Evolutionary conservation across 352 stramenopile genomes (phyloP), one percentile per base, ranked within the genome.

Genomic region (Thraustotheca clavata): DNA sequence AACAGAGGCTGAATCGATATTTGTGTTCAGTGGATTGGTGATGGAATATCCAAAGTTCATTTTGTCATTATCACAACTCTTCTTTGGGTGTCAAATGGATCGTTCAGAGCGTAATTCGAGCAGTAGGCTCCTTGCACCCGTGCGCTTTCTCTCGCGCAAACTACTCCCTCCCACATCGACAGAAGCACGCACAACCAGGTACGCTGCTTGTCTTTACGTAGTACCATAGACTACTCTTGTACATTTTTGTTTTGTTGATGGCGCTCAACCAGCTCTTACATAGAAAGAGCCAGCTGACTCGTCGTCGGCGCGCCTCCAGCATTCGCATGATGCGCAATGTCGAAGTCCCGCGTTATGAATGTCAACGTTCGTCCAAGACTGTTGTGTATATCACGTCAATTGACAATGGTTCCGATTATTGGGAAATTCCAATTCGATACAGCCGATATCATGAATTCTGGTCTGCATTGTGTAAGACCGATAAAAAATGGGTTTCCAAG

Each of bases 371-470:
- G 11, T 52, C 43, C 2, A 65, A 65, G 20, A 49, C 57, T 0
- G 34, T 26, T 5, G 27, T 65, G 36, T 65, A 65, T 32, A 33
- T 54, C 4, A 54, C 57, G 9, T 24, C 46, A 14, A 33, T 65
- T 32, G 41, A 54, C 57, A 54, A 38, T 16, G 57, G 57, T 5
- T 20, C 46, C 11, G 22, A 38, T 12, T 41, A 26, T n/a, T 65
- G 57, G 57, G 39, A 50, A 24, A 26, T 65, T 5, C n/a, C 46
- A 16, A 48, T 65, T n/a, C 57, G 57, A 22, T 65, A 65, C 57
- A 55, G 36, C 29, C 27, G 24, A 33, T 65, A 54, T 26, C 39
- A 65, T 26, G 57, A 65, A 16, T 65, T 65, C 41, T 54, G 24
- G 20, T 18, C 34, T 20, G 33, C 46, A 32, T 33, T 65, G n/a